Evolutionary conservation across 768 basidiomycete genomes (phyloP).

Genomic region (Suillus americanus): DNA sequence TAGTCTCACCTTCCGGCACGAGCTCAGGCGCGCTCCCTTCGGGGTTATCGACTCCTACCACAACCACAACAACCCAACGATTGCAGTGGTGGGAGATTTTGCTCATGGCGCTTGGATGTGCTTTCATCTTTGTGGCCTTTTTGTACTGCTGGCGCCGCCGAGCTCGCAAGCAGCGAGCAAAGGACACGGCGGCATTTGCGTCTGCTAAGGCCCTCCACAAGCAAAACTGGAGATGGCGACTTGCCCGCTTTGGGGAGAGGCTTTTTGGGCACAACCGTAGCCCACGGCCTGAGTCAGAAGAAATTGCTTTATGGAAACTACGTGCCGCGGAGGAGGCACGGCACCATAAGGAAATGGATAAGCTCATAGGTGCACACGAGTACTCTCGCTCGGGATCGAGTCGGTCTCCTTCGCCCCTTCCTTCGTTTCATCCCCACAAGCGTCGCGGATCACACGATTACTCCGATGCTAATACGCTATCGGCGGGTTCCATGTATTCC

Average conservation of each 20-base stretch:
- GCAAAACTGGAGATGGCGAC: slow-evolving; percentile 53
- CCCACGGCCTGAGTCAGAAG: slow-evolving; percentile 38
- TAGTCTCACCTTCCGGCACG: slow-evolving; percentile 46
- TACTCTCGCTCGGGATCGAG: slow-evolving; percentile 41
- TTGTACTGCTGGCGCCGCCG: slow-evolving; percentile 70
- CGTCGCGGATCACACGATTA: slow-evolving; percentile 22
- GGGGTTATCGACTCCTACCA: slow-evolving; percentile 55
- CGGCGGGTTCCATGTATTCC: slow-evolving; percentile 62
- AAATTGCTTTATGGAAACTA: slow-evolving; percentile 50
- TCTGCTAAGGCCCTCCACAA: slow-evolving; percentile 51
- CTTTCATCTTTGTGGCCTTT: slow-evolving; percentile 70
- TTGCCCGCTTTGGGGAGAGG: slow-evolving; percentile 56
- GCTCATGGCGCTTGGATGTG: slow-evolving; percentile 78
- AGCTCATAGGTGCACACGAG: slow-evolving; percentile 47
- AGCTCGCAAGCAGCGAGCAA: slow-evolving; percentile 65
- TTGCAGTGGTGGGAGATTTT: slow-evolving; percentile 85
- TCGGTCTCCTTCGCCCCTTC: slow-evolving; percentile 43
- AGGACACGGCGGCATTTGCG: slow-evolving; percentile 66
- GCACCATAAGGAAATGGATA: slow-evolving; percentile 50
- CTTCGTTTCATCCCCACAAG: slow-evolving; percentile 34
- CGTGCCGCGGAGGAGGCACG: slow-evolving; percentile 51
- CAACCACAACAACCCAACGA: slow-evolving; percentile 31
- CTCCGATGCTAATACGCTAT: slow-evolving; percentile 32
- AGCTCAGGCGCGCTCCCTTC: slow-evolving; percentile 44
- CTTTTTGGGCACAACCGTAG: slow-evolving; percentile 50